Evolutionary conservation across 176 grass and related monocot genomes (phyloP).

Genomic region (Alopecurus myosuroides): DNA sequence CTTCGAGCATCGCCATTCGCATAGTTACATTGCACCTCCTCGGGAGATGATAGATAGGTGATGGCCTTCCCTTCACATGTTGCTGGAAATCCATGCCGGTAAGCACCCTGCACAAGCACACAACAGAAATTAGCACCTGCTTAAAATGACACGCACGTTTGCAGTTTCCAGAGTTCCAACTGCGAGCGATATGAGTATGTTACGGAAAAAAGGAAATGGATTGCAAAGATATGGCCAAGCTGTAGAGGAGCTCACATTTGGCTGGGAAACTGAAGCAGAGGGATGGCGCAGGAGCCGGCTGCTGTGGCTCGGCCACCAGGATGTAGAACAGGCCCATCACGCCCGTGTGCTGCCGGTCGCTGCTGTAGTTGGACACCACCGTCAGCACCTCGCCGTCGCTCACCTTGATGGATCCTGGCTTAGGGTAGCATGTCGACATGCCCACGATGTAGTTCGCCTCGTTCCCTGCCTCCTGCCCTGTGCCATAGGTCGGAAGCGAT

Average conservation of each 20-base stretch:
- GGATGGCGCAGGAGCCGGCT: not conserved
- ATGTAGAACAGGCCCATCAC: constrained; percentile 95
- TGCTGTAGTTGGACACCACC: constrained; percentile 81
- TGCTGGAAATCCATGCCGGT: constrained; percentile 33
- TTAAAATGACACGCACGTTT: not conserved
- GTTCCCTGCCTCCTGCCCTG: constrained; percentile 57
- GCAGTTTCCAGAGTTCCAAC: not conserved
- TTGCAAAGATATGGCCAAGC: not conserved
- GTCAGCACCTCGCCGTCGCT: constrained; percentile 62
- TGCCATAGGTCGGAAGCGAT: constrained; percentile 59
- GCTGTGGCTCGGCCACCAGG: constrained; percentile 55
- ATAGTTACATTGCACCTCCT: not conserved
- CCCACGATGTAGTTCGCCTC: constrained; percentile 82
- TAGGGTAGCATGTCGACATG: constrained; percentile 82
- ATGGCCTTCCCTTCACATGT: not conserved
- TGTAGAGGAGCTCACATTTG: constrained; percentile 36
- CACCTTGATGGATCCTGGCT: constrained; percentile 50
- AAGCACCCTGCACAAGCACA: constrained; percentile 28
- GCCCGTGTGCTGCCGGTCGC: constrained; percentile 50
- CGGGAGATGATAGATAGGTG: not conserved
- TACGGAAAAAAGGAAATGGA: not conserved
- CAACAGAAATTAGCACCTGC: not conserved
- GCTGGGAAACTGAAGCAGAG: constrained; percentile 36
- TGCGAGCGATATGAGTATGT: not conserved
- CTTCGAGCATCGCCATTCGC: not conserved